Base-by-base conservation (phyloP, 2,329 filamentous ascomycete genomes). In the Diatrype stigma region DNA sequence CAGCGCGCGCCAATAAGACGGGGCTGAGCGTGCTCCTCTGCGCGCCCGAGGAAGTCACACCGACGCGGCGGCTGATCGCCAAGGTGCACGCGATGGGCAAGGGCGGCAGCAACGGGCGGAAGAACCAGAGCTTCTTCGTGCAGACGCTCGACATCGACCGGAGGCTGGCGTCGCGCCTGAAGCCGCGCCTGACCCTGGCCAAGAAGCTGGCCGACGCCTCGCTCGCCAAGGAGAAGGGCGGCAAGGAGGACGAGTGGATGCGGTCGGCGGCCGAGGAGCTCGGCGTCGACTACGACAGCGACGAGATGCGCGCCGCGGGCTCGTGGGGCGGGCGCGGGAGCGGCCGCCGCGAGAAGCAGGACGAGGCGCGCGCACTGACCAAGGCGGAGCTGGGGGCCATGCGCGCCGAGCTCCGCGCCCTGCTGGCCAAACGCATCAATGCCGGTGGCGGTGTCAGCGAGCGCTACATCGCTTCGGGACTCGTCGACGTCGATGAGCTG, bases 221-320 rank as follows among this genome's bases (percentile, higher is more conserved):
- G 1, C 80, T 94, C 8, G 93, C 92, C 7, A 96, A 96, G 71
- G 90, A 95, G 65, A 96, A 93, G 71, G 84, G 86, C 10, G 83
- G 82, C 50, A 87, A 87, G 62, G 89, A 96, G 60, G 89, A 96
- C 58, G 84, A 90, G 50, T 94, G 92, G 84, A 75, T 97, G 60
- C 83, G 84, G 42, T 82, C 82, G 45, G 92, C 91, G 0, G 94
- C 94, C 0, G 91, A 96, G 51, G 93, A 97, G 57, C 77, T 99
- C 0, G 94, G 94, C 1, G 89, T 97, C 0, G 93, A 96, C 48
- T 96, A 96, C 65, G 91, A 97, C 65, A 88, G 84, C 53, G 91
- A 96, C 34, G 90, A 95, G 44, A 86, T 96, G 55, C 88, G 87
- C 57, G 70, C 78, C 37, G 78, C 76, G 7, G 82, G 84, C 6